Evolutionary conservation across 495 filamentous ascomycete species (phyloP), one percentile per base, ranked within the genome.

Genomic region (Daldinia concentrica): DNA sequence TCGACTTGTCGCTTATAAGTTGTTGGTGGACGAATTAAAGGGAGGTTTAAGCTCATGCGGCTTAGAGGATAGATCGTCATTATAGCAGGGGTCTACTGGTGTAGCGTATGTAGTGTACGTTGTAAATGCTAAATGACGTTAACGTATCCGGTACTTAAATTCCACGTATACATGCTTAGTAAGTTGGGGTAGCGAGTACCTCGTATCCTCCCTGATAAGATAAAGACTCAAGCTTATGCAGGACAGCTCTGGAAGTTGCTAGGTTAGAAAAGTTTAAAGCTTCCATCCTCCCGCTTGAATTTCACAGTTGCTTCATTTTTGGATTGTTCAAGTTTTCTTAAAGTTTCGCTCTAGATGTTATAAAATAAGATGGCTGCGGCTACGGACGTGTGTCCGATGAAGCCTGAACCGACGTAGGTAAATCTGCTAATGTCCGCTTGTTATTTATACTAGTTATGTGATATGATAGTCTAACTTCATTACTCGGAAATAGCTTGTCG

Each of bases 401-500:
- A 77, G 73, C 58, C 82, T 15, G 84, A 85, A 68, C 82, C 83
- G 39, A 79, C 84, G 84, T 86, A 67, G 19, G 71, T 68, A 62
- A 66, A 62, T 66, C 48, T 29, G 29, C 27, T 68, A 55, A 58
- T 50, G 72, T 39, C 48, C 58, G 22, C 27, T 48, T 54, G 51
- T 51, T 51, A 17, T 37, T 51, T 48, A 54, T 60, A 56, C 2
- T 56, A 34, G 32, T 56, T 68, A 63, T 54, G 62, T 65, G 4
- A 54, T 57, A 15, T 29, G 26, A 56, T 15, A 48, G 41, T 52
- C 76, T 79, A 70, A 81, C 61, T 26, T 26, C 15, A n/a, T 36
- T 29, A 45, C 54, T 39, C 24, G 22, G 39, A 55, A 15, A 60
- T 72, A 95, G 93, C 29, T 85, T 95, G 71, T 94, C 93, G 22